phyloP scores from a whole-genome alignment of 768 basidiomycete species.

The Hortiboletus campestris region DNA sequence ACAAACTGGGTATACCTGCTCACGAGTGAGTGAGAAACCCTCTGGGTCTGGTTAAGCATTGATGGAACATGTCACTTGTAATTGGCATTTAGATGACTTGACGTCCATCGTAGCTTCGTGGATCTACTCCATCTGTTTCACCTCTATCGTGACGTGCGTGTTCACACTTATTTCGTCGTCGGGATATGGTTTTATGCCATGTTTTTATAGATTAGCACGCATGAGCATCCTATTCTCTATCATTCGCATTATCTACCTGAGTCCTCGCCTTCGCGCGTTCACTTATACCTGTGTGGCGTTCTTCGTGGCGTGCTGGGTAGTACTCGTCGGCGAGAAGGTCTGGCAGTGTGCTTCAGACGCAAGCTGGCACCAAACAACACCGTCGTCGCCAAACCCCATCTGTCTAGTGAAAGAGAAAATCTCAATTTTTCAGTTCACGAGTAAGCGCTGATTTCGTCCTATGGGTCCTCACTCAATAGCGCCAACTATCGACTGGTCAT shows the following conservation, averaged over 20 bases:
- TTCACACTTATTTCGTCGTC: neutral
- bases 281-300: neutral
- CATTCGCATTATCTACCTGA: neutral
- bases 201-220: conserved; percentile 3
- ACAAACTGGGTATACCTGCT: neutral
- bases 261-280: neutral
- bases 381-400: neutral
- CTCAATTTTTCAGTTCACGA: conserved; percentile 10
- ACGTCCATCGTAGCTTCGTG: neutral
- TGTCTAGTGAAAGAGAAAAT: neutral
- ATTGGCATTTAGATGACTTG: neutral
- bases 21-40: neutral
- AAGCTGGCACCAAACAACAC: too few species aligned
- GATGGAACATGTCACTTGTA: neutral
- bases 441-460: conserved; percentile 4
- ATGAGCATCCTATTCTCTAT: conserved; percentile 15
- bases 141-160: neutral
- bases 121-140: neutral
- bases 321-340: neutral
- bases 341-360: neutral
- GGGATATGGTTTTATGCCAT: neutral
- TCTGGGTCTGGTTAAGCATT: neutral
- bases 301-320: conserved; percentile 1
- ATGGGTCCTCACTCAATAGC: neutral
- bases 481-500: neutral